Conservation (phyloP, 129 eudicot species). For the Flaveria linearis region DNA sequence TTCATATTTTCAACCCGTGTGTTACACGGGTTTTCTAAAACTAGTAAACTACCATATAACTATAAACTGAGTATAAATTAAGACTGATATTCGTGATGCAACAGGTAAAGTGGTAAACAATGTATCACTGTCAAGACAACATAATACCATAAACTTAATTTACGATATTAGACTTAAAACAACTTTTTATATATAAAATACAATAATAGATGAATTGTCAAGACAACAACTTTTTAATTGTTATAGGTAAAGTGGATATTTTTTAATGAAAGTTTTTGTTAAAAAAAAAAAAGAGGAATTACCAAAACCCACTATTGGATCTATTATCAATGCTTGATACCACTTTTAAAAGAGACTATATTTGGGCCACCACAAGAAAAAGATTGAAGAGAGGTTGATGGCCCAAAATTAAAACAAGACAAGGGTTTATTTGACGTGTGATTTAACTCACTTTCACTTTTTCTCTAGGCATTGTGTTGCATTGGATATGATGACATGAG, state of each 20-base stretch:
- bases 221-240: too few relatives aligned
- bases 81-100: too few relatives aligned
- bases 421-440: constrained; percentile 15
- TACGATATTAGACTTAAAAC: not conserved
- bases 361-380: constrained; percentile 31
- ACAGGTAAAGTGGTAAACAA: too few relatives aligned
- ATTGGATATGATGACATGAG: constrained; percentile 2
- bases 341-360: not conserved
- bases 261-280: too few relatives aligned
- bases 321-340: not conserved
- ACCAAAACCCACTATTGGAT: not conserved
- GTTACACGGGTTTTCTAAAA: too few relatives aligned
- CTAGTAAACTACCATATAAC: too few relatives aligned
- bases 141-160: too few relatives aligned
- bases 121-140: too few relatives aligned
- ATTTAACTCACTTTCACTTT: constrained; percentile 31
- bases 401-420: constrained; percentile 20
- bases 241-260: too few relatives aligned
- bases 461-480: constrained; percentile 36
- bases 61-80: too few relatives aligned
- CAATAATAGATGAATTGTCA: not conserved
- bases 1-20: too few relatives aligned
- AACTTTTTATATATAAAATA: not conserved
- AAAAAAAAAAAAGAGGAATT: too few relatives aligned
- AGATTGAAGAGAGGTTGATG: constrained; percentile 31